phyloP scores from a whole-genome alignment of 2,329 filamentous ascomycete species.

The Blastomyces gilchristii region DNA sequence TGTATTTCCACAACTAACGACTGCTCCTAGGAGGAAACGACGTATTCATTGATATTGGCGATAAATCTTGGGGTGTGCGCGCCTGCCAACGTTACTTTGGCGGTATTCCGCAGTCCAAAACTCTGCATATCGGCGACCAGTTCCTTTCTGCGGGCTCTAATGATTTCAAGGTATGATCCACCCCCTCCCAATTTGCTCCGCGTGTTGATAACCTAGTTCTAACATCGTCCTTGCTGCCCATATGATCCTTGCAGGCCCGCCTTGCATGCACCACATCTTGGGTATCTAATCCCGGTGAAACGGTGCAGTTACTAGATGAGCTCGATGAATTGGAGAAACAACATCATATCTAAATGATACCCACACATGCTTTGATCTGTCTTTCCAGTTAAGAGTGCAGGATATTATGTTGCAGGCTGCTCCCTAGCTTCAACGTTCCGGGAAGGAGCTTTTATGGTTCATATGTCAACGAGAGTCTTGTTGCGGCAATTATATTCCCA shows the following conservation, averaged over 20 bases:
- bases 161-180: slow-evolving; percentile 68
- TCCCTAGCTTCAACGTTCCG: background rate
- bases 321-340: slow-evolving; percentile 45
- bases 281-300: slow-evolving; percentile 90
- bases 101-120: slow-evolving; percentile 62
- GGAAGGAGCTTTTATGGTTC: background rate
- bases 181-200: background rate
- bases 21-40: slow-evolving; percentile 61
- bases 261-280: slow-evolving; percentile 90
- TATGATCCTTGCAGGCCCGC: slow-evolving; percentile 46
- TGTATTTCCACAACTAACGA: background rate
- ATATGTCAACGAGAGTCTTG: background rate
- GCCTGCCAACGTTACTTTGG: slow-evolving; percentile 89
- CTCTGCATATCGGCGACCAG: slow-evolving; percentile 89
- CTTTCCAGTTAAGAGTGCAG: background rate
- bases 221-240: background rate
- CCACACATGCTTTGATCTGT: background rate
- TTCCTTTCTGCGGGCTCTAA: slow-evolving; percentile 92
- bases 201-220: background rate
- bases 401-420: background rate
- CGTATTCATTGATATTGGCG: slow-evolving; percentile 96
- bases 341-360: background rate
- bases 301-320: slow-evolving; percentile 80
- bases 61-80: slow-evolving; percentile 91
- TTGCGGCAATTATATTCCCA: background rate